Percentiles rank a stretch among this genome's conserved stretches.
Evolutionary conservation across 2,329 filamentous ascomycete species (phyloP).

Genomic region (Biscogniauxia mediterranea): DNA sequence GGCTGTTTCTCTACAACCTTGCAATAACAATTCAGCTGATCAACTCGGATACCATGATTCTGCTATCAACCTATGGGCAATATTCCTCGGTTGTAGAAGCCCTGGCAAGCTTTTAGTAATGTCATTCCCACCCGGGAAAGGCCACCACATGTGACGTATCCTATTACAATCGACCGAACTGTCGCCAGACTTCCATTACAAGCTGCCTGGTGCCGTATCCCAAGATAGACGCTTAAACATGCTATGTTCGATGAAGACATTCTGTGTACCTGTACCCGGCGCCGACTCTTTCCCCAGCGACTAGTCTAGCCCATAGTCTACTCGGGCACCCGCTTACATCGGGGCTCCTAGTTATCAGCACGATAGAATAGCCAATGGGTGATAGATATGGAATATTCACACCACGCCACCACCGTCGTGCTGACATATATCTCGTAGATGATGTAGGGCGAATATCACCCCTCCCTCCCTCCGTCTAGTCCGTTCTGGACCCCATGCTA

Average conservation of each 20-base stretch:
- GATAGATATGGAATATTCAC: conserved; percentile 17
- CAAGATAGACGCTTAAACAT: conserved; percentile 21
- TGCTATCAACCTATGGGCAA: not conserved
- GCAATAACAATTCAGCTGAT: not conserved
- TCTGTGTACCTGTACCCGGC: conserved; percentile 20
- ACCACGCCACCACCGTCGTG: conserved; percentile 21
- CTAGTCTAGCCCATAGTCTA: conserved; percentile 18
- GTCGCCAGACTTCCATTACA: not conserved
- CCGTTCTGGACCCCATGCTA: conserved; percentile 14
- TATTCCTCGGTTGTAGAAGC: not conserved
- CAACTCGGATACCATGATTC: not conserved
- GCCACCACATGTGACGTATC: not conserved
- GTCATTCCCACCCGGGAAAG: not conserved
- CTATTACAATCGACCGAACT: not conserved
- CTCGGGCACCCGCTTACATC: conserved; percentile 22
- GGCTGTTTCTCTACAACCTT: not conserved
- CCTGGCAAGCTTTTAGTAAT: not conserved
- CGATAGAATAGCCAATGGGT: conserved; percentile 20
- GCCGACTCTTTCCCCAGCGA: conserved; percentile 22
- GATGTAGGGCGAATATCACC: conserved; percentile 26
- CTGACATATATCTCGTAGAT: conserved; percentile 21
- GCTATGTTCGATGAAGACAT: conserved; percentile 21
- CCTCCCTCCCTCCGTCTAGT: conserved; percentile 18
- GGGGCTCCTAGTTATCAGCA: conserved; percentile 17
- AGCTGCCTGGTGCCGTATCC: conserved; percentile 21